These are phyloP conservation scores for Orychophragmus violaceus DNA, from an alignment of 345 rosid species.

Conservation along the genomic window DNA sequence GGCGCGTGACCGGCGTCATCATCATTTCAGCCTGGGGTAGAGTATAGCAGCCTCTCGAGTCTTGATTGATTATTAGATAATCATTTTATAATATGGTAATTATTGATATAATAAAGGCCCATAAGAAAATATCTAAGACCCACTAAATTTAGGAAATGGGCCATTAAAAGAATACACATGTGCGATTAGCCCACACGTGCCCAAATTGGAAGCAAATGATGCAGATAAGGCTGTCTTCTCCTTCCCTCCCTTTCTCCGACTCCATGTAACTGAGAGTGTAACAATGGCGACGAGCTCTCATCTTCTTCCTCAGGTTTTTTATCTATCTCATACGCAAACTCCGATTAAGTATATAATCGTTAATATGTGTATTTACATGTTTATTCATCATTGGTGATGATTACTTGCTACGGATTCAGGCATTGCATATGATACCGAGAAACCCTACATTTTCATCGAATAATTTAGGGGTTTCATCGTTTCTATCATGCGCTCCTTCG, in stretches of 20 bases:
- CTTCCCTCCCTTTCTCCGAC: not conserved
- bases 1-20: constrained; percentile 26
- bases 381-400: not conserved
- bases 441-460: constrained; percentile 36
- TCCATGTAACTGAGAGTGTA: constrained; percentile 7
- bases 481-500: constrained; percentile 32
- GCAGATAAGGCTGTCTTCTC: constrained; percentile 26
- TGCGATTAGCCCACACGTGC: not conserved
- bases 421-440: constrained; percentile 44
- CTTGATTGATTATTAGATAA: not conserved
- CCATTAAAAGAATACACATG: constrained; percentile 9
- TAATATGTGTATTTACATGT: not conserved
- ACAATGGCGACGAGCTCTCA: constrained; percentile 50
- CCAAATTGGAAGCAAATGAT: not conserved
- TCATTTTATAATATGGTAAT: not conserved
- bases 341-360: not conserved
- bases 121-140: not conserved
- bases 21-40: not conserved
- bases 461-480: constrained; percentile 43
- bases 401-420: constrained; percentile 27
- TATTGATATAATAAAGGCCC: not conserved
- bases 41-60: not conserved
- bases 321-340: not conserved
- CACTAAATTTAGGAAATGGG: not conserved
- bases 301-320: constrained; percentile 57